A percentile compares a stretch with the other conserved stretches of the same genome.
These are phyloP conservation scores for Drechslera avenae DNA, from an alignment of 2,329 filamentous ascomycete species.

Conservation along the genomic window DNA sequence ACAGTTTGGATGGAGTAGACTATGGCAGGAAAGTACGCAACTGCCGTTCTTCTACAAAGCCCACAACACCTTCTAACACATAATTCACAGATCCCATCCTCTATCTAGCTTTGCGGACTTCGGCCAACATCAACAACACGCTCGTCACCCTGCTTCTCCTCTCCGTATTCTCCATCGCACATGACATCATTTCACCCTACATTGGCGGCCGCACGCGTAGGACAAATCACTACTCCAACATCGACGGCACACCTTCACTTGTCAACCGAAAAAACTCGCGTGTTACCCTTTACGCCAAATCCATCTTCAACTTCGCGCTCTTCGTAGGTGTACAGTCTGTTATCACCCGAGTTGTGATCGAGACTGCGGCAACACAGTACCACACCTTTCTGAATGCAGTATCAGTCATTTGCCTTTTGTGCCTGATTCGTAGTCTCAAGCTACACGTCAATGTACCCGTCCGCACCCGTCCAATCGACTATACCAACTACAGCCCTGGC, in stretches of 20 bases:
- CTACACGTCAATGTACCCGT: background rate
- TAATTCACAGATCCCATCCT: background rate
- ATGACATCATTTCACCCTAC: background rate
- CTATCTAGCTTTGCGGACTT: background rate
- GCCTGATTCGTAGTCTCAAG: background rate
- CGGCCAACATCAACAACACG: background rate
- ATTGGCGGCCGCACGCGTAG: background rate
- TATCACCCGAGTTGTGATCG: background rate
- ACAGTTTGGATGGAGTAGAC: conserved; percentile 5
- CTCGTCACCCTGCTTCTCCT: conserved; percentile 5
- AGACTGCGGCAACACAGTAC: background rate
- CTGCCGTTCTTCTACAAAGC: background rate
- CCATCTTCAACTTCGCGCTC: background rate
- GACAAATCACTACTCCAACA: background rate
- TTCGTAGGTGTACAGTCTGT: background rate
- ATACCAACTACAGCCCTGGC: conserved; percentile 3
- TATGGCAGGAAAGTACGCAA: conserved; percentile 7
- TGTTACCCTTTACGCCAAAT: background rate
- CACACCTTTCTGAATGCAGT: background rate
- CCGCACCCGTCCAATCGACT: background rate
- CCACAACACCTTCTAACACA: background rate
- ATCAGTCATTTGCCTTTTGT: background rate
- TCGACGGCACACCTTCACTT: background rate
- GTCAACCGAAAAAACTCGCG: background rate
- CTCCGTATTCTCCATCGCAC: background rate